Percentiles rank a stretch among this genome's conserved stretches.
Evolutionary conservation across 805 yeast genomes (phyloP).

Genomic region (Phaffomyces thermotolerans): DNA sequence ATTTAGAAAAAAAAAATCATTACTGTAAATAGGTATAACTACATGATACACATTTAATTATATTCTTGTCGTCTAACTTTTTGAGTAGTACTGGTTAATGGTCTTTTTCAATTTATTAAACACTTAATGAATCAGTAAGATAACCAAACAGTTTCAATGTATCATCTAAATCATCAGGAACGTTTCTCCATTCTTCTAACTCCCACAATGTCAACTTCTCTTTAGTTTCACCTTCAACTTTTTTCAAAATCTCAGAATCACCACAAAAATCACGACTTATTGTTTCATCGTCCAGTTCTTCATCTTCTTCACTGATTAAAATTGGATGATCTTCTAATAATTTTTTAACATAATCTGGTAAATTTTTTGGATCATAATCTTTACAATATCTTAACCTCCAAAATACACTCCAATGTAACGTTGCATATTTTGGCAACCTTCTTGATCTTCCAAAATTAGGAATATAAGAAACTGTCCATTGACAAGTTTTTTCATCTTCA

Average conservation of each 20-base stretch:
- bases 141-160: constrained; percentile 8
- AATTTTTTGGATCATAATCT: constrained; percentile 39
- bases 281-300: background rate
- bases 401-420: constrained; percentile 57
- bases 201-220: constrained; percentile 24
- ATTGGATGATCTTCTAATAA: background rate
- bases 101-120: too few relatives aligned
- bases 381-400: constrained; percentile 44
- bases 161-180: constrained; percentile 30
- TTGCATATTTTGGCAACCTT: constrained; percentile 39
- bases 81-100: too few relatives aligned
- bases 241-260: constrained; percentile 8
- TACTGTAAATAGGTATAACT: constrained; percentile 8
- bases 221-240: constrained; percentile 10
- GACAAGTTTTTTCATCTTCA: constrained; percentile 36
- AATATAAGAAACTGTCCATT: constrained; percentile 41
- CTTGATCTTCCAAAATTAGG: constrained; percentile 55
- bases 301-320: background rate
- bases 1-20: background rate
- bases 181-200: constrained; percentile 20
- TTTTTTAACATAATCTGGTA: constrained; percentile 30
- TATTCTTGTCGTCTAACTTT: constrained; percentile 1
- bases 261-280: background rate
- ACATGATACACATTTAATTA: constrained; percentile 8
- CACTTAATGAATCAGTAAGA: background rate